Evolutionary conservation across 2,329 filamentous ascomycete genomes (phyloP).

Genomic region (Beauveria caledonica): DNA sequence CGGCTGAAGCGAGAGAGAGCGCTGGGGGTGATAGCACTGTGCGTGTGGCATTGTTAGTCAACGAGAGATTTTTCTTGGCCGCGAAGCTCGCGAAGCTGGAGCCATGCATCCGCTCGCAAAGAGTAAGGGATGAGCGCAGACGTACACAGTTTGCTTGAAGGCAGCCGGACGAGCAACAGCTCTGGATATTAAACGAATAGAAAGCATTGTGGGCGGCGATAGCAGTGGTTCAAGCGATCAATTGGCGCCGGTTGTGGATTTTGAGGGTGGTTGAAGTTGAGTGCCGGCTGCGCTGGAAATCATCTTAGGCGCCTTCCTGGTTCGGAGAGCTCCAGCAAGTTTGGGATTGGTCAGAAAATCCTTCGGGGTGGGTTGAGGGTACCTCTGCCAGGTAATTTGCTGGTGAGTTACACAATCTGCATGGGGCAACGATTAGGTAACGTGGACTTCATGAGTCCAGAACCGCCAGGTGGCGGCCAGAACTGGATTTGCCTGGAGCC

Average conservation of each 20-base stretch:
- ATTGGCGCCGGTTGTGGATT: conserved; percentile 17
- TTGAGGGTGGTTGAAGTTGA: conserved; percentile 8
- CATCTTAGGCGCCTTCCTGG: conserved; percentile 8
- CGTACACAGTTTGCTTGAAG: conserved; percentile 47
- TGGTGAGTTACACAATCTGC: background rate
- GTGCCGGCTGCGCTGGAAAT: background rate
- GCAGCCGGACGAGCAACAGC: conserved; percentile 45
- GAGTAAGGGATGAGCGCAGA: conserved; percentile 11
- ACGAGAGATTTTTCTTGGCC: conserved; percentile 14
- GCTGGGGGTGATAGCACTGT: conserved; percentile 39
- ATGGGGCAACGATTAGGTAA: conserved; percentile 9
- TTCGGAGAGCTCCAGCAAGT: conserved; percentile 14
- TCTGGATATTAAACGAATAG: conserved; percentile 53
- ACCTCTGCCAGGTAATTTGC: conserved; percentile 2
- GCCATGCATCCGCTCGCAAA: background rate
- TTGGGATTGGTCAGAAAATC: conserved; percentile 9
- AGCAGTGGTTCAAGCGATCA: conserved; percentile 18
- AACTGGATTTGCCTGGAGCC: background rate
- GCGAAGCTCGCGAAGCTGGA: background rate
- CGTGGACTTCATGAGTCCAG: background rate
- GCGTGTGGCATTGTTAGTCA: conserved; percentile 15
- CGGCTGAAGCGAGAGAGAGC: conserved; percentile 46
- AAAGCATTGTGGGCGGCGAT: conserved; percentile 43
- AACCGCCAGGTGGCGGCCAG: conserved; percentile 9
- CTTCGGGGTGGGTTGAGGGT: background rate